A percentile compares a stretch with the other conserved stretches of the same genome.
Conservation (phyloP, 148 eudicot species). For the Simmondsia chinensis region DNA sequence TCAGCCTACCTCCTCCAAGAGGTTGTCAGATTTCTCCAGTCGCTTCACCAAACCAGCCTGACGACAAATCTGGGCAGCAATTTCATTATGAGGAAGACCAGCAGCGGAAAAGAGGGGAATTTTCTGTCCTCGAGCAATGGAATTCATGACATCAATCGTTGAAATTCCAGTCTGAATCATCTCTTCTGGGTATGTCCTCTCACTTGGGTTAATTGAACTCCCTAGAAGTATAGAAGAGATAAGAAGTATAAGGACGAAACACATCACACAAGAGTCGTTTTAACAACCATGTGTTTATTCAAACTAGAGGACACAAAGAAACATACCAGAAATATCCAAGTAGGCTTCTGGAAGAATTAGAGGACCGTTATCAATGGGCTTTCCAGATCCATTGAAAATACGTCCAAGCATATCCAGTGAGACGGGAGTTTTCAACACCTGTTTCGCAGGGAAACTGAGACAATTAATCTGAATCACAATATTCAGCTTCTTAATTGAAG, state of each 20-base stretch:
- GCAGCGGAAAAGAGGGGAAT: slow-evolving; percentile 98
- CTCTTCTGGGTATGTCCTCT: slow-evolving; percentile 98
- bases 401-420: slow-evolving; percentile 99
- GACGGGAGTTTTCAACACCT: slow-evolving; percentile 97
- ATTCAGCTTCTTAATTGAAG: no score
- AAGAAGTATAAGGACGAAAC: neutral
- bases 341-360: slow-evolving; percentile 97
- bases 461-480: no score
- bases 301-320: neutral
- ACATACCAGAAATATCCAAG: slow-evolving; percentile 89
- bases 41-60: slow-evolving; percentile 98
- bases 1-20: slow-evolving; percentile 62
- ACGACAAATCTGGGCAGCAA: slow-evolving; percentile 98
- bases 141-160: slow-evolving; percentile 98
- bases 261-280: no score
- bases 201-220: slow-evolving; percentile 99
- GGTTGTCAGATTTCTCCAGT: slow-evolving; percentile 71
- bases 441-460: neutral
- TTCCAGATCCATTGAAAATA: slow-evolving; percentile 95
- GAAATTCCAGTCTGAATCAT: slow-evolving; percentile 99
- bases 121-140: slow-evolving; percentile 98
- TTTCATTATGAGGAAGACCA: slow-evolving; percentile 99
- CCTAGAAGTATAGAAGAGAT: slow-evolving; percentile 41
- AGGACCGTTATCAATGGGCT: slow-evolving; percentile 98
- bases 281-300: neutral